Evolutionary conservation across 306 rosid genomes (phyloP).

Genomic region (Prunus mira): DNA sequence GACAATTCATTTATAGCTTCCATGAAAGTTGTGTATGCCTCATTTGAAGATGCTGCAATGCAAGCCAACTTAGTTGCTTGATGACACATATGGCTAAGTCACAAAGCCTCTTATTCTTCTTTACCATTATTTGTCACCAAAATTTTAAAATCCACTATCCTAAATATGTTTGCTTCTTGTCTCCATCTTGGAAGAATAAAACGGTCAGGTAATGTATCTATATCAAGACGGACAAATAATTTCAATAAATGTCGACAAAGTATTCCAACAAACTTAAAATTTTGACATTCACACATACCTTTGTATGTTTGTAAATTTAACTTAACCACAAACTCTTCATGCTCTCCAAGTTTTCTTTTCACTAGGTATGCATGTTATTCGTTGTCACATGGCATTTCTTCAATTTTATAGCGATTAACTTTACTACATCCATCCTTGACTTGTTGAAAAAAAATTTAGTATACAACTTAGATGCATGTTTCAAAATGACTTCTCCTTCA

Average conservation of each 20-base stretch:
- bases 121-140: neutral
- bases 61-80: constrained; percentile 1
- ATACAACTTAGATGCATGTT: constrained; percentile 7
- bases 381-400: too few species aligned
- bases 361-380: neutral
- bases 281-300: neutral
- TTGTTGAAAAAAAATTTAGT: neutral
- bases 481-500: constrained; percentile 1
- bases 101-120: neutral
- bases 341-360: neutral
- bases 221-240: neutral
- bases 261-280: neutral
- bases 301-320: neutral
- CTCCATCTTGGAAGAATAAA: neutral
- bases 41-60: too few species aligned
- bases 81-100: neutral
- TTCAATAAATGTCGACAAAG: neutral
- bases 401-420: too few species aligned
- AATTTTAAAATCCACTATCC: neutral
- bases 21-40: too few species aligned
- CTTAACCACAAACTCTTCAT: neutral
- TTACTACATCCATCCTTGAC: neutral
- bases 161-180: constrained; percentile 1
- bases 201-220: neutral
- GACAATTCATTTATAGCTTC: too few species aligned